phyloP scores from a whole-genome alignment of 805 yeast genomes.

The Nematodospora valgi region DNA sequence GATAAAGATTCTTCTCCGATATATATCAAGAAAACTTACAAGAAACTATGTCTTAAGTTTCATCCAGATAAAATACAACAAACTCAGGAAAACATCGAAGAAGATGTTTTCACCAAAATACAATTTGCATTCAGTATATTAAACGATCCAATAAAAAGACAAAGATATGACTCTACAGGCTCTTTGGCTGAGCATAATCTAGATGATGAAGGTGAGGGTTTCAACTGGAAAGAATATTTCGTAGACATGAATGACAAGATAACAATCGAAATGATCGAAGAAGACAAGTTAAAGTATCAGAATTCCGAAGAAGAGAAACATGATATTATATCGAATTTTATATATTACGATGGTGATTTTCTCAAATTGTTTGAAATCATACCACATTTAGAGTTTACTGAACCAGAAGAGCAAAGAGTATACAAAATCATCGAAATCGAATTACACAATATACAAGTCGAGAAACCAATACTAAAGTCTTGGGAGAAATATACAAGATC shows the following conservation, averaged over 20 bases:
- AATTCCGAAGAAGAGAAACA: constrained; percentile 53
- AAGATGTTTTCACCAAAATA: constrained; percentile 52
- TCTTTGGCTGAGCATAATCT: constrained; percentile 41
- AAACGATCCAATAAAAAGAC: constrained; percentile 53
- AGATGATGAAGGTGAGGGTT: constrained; percentile 34
- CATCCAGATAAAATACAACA: constrained; percentile 69
- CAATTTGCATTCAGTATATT: constrained; percentile 74
- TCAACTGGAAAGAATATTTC: constrained; percentile 61
- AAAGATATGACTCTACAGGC: constrained; percentile 69
- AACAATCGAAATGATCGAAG: constrained; percentile 62
- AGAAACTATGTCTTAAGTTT: constrained; percentile 55
- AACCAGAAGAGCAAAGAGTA: constrained; percentile 60
- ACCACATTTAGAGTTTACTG: constrained; percentile 67
- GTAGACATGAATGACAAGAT: constrained; percentile 46
- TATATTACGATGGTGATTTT: constrained; percentile 64
- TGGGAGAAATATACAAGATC: constrained; percentile 52
- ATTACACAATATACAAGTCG: constrained; percentile 31
- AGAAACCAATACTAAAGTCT: constrained; percentile 28
- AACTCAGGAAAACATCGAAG: constrained; percentile 8
- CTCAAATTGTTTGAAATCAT: constrained; percentile 67
- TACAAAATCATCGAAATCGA: constrained; percentile 45
- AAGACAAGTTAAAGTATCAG: constrained; percentile 65
- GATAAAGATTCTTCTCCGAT: constrained; percentile 38
- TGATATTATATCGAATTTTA: constrained; percentile 62
- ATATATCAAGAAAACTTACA: constrained; percentile 64